phyloP scores from a whole-genome alignment of 768 basidiomycete genomes.

The Infundibulicybe gibba region DNA sequence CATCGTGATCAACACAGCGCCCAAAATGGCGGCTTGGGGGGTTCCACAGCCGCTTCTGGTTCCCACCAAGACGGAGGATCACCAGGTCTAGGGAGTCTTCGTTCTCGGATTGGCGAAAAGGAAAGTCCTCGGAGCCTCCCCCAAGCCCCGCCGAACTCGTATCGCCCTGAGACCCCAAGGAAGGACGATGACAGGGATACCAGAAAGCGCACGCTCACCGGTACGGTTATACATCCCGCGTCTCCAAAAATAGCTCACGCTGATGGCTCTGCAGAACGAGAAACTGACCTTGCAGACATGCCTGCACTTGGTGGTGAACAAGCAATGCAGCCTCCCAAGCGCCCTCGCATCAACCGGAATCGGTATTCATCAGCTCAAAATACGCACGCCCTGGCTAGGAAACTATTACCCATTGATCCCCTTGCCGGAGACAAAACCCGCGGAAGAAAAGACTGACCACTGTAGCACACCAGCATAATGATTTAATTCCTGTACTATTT shows the following conservation, averaged over 20 bases:
- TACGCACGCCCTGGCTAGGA: conserved; percentile 48
- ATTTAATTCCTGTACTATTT: background rate
- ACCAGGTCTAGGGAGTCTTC: conserved; percentile 26
- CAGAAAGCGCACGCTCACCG: conserved; percentile 67
- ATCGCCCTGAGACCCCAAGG: conserved; percentile 38
- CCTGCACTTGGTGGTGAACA: conserved; percentile 31
- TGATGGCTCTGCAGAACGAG: conserved; percentile 46
- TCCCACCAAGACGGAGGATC: conserved; percentile 17
- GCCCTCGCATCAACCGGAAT: conserved; percentile 54
- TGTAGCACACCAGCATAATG: background rate
- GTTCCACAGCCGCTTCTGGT: conserved; percentile 11
- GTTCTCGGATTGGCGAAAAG: conserved; percentile 61
- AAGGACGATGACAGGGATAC: conserved; percentile 66
- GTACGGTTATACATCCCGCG: conserved; percentile 27
- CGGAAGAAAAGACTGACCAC: conserved; percentile 49
- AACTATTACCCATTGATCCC: conserved; percentile 60
- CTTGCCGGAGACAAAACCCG: conserved; percentile 55
- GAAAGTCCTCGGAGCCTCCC: conserved; percentile 35
- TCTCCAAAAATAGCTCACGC: conserved; percentile 4
- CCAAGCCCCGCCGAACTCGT: conserved; percentile 37
- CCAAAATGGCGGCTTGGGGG: conserved; percentile 16
- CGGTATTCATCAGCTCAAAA: conserved; percentile 35
- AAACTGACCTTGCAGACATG: conserved; percentile 46
- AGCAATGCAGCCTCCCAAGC: conserved; percentile 46
- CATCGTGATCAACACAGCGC: conserved; percentile 46